Percentiles rank a stretch among this genome's conserved stretches.
Evolutionary conservation across 2,329 filamentous ascomycete species (phyloP).

Genomic region (Trichoderma atrobrunneum): DNA sequence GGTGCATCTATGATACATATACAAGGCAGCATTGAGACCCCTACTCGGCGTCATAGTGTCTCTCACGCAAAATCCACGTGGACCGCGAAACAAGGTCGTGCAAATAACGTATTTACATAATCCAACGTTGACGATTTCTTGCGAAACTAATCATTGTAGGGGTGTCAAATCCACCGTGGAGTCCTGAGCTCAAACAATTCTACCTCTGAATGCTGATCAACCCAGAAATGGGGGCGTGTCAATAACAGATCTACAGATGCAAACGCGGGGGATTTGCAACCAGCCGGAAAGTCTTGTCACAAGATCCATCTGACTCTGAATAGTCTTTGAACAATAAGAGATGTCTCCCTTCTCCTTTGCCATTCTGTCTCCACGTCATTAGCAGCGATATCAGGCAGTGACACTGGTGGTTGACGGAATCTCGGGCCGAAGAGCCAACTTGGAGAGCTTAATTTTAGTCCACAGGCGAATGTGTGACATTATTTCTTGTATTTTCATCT

Average conservation of each 20-base stretch:
- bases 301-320: background rate
- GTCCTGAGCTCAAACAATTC: too few species aligned
- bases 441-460: background rate
- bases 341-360: background rate
- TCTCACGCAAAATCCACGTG: background rate
- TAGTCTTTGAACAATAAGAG: background rate
- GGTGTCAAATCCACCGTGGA: rapidly evolving
- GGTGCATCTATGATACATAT: background rate
- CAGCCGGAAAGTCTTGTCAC: background rate
- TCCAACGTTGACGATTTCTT: too few species aligned
- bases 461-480: background rate
- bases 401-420: background rate
- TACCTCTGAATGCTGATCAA: too few species aligned
- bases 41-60: background rate
- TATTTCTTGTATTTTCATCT: rapidly evolving
- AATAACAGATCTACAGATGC: background rate
- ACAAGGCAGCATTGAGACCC: background rate
- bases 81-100: background rate
- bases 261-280: background rate
- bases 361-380: background rate
- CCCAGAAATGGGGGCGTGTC: too few species aligned
- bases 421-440: background rate
- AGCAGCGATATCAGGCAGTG: background rate
- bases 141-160: too few species aligned
- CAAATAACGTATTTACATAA: background rate